phyloP scores from a whole-genome alignment of 73 alveolate species.

The Tetrahymena thermophila region DNA sequence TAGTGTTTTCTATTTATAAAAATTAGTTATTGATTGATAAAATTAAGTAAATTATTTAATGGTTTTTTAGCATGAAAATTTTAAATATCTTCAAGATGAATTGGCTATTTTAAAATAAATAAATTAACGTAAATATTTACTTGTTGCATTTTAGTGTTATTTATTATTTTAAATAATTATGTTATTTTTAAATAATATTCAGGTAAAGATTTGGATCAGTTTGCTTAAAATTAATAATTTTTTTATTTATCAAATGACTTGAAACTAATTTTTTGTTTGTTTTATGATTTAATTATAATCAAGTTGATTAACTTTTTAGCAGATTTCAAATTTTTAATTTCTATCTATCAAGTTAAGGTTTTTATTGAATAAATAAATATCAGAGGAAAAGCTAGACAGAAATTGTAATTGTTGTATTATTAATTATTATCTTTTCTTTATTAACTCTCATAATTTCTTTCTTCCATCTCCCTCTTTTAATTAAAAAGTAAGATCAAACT shows the following conservation, averaged over 20 bases:
- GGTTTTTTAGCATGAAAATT: neutral
- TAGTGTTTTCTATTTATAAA: neutral
- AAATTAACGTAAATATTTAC: neutral
- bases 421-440: too few species aligned
- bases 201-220: neutral
- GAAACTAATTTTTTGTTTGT: neutral
- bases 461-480: neutral
- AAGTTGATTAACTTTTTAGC: neutral
- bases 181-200: neutral
- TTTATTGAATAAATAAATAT: too few species aligned
- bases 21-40: neutral
- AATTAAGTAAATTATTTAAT: too few species aligned
- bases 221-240: neutral
- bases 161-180: neutral
- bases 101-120: neutral
- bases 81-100: neutral
- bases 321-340: neutral
- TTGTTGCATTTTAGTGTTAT: neutral
- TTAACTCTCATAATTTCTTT: neutral
- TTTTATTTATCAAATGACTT: too few species aligned
- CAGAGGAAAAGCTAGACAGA: neutral
- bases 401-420: too few species aligned
- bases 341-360: neutral
- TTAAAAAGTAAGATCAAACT: neutral
- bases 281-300: too few species aligned